A percentile compares a stretch with the other conserved stretches of the same genome.
phyloP scores from a whole-genome alignment of 257 asterid species.

The Rhazya stricta region DNA sequence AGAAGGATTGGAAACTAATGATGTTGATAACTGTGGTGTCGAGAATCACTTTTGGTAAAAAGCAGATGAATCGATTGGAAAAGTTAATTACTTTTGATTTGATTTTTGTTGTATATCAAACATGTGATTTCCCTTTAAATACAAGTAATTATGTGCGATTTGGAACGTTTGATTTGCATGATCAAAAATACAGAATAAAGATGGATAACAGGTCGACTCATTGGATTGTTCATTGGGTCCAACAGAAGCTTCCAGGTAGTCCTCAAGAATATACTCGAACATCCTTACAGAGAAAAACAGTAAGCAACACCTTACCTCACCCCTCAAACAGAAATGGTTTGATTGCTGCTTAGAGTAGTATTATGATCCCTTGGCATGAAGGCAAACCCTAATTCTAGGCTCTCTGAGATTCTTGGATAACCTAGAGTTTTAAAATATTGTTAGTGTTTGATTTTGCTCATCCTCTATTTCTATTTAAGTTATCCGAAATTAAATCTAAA shows the following conservation, averaged over 20 bases:
- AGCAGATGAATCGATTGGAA: background rate
- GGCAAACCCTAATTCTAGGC: background rate
- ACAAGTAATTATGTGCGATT: background rate
- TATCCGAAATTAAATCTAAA: too few relatives aligned
- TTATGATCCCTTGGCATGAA: background rate
- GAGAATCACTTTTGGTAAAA: background rate
- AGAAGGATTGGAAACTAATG: background rate
- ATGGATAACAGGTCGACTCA: background rate
- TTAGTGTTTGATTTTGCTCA: too few relatives aligned
- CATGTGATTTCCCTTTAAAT: background rate
- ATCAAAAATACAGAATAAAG: background rate
- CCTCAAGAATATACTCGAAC: slow-evolving; percentile 15
- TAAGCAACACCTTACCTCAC: background rate
- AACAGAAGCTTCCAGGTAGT: background rate
- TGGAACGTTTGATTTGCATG: background rate
- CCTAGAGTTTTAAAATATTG: too few relatives aligned
- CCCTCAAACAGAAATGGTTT: too few relatives aligned
- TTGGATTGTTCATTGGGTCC: background rate
- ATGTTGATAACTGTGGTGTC: background rate
- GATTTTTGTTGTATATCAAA: background rate
- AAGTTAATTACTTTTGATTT: background rate
- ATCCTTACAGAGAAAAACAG: background rate
- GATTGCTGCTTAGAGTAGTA: too few relatives aligned
- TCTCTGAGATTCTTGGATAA: too few relatives aligned
- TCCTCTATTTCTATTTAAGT: too few relatives aligned